Base-by-base conservation (phyloP, 1,139 yeast genomes). In the Yamadazyma aaseri region DNA sequence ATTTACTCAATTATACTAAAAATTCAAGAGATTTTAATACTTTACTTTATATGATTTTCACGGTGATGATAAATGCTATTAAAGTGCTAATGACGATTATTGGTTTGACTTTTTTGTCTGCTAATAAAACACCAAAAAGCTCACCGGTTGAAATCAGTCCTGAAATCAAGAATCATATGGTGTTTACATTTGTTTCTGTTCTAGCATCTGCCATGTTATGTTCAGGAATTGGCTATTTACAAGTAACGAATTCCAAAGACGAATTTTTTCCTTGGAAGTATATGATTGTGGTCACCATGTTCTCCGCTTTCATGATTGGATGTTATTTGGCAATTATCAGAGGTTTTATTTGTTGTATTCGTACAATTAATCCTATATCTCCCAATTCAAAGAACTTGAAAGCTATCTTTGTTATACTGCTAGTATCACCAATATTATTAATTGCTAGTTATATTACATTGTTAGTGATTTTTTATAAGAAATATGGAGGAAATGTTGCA, bases 1-100 rank as follows among this genome's bases (percentile, higher is more conserved):
- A 87, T 52, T 73, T 85, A 46, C 78, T 81, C 49, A 94, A 92
- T 62, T 6, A 7, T 9, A 18, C 20, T 18, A 18, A 6, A 7
- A 18, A 18, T 18, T 18, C 20, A 6, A 18, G 9, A 6, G 20
- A 9, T 18, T 6, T 18, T 18, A 6, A 7, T 9, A 9, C 9
- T 18, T 18, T 18, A 9, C 20, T 18, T 7, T 18, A 7, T 9
- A 18, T 18, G 20, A 18, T 9, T 7, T 18, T 18, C 9, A 9
- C 20, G 6, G 20, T 9, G 8, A 18, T 18, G 9, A 9, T 18
- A 18, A 18, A 18, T 18, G 20, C 8, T 6, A 18, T 9, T n/a
- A n/a, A n/a, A n/a, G n/a, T n/a, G n/a, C n/a, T n/a, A n/a, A n/a
- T n/a, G n/a, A n/a, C n/a, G n/a, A n/a, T n/a, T n/a, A n/a, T n/a